Base-by-base conservation (phyloP, 2,329 filamentous ascomycete genomes). In the Neofusicoccum ribis region DNA sequence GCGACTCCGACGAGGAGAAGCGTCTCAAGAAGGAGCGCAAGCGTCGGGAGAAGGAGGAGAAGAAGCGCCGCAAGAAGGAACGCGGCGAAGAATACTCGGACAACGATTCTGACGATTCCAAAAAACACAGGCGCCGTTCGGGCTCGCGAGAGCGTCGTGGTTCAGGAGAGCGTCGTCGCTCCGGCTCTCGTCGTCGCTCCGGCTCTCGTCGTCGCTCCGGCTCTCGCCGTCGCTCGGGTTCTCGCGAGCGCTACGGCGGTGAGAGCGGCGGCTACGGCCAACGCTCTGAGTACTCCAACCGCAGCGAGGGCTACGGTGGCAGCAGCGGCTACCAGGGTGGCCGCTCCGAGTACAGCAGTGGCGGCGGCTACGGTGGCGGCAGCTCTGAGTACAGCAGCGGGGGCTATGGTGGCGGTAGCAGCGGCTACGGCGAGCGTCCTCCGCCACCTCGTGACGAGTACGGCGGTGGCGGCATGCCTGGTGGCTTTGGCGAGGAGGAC, bases 11-110 rank as follows among this genome's bases (percentile, higher is more conserved):
- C 11, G 72, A 74, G 68, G 54, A 54, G 31, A 77, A 69, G 71
- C 74, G 67, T 31, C 66, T 67, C 36, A 72, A 71, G 59, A 73
- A 76, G 56, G 72, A 74, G 69, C 75, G 72, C 17, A 75, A 77
- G 67, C 74, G 77, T 37, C 75, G 75, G 68, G 78, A 78, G 68
- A 80, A 79, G 70, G 76, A 78, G 68, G 75, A 78, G 71, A 76
- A 73, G 71, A 78, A 80, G 72, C 72, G 73, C 43, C 69, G 73
- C 66, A 78, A 79, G 71, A 75, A 79, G 65, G 44, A 46, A 36
- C 46, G 44, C 23, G 51, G 49, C 17, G 61, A 64, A 20, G 54
- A 66, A 8, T 37, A 44, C 27, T 44, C 41, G 17, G 39, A 56
- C 6, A 15, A 52, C 37, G 39, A 52, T 20, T 47, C 47, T 50